Conservation (phyloP, 2,329 filamentous ascomycete genomes). For the Scytalidium lignicola region DNA sequence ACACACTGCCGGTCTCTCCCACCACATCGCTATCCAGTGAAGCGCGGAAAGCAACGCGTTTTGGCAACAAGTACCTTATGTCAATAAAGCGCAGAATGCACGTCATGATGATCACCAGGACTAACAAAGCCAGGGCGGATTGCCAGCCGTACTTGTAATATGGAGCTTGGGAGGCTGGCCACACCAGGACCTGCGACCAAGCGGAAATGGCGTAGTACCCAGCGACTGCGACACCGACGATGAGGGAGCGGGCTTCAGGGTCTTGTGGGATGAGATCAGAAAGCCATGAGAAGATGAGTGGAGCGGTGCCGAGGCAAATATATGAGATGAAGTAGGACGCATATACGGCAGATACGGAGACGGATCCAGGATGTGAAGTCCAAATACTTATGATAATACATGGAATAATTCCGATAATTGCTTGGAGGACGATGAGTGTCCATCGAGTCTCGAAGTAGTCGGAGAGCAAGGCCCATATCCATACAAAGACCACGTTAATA, state of each 20-base stretch:
- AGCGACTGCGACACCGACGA: conserved; percentile 44
- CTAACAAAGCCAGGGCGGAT: conserved; percentile 37
- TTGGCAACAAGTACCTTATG: conserved; percentile 32
- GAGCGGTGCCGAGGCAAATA: conserved; percentile 43
- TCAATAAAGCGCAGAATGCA: conserved; percentile 39
- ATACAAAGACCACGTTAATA: conserved; percentile 46
- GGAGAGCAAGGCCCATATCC: conserved; percentile 49
- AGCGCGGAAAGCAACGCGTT: too few species aligned
- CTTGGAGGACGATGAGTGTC: conserved; percentile 44
- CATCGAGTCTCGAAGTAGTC: conserved; percentile 44
- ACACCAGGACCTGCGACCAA: conserved; percentile 47
- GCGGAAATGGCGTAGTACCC: conserved; percentile 45
- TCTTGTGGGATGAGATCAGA: conserved; percentile 46
- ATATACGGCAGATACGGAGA: conserved; percentile 42
- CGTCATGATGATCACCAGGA: conserved; percentile 41
- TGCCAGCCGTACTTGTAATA: conserved; percentile 46
- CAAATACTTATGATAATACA: conserved; percentile 49
- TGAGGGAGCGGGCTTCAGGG: conserved; percentile 42
- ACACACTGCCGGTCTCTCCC: too few species aligned
- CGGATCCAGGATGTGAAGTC: conserved; percentile 38
- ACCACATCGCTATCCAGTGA: too few species aligned
- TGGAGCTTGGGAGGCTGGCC: conserved; percentile 46
- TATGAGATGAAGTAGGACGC: conserved; percentile 47
- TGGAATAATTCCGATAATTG: conserved; percentile 40
- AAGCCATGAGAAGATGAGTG: conserved; percentile 47